phyloP scores from a whole-genome alignment of 768 basidiomycete species.

The Solioccasus polychromus region DNA sequence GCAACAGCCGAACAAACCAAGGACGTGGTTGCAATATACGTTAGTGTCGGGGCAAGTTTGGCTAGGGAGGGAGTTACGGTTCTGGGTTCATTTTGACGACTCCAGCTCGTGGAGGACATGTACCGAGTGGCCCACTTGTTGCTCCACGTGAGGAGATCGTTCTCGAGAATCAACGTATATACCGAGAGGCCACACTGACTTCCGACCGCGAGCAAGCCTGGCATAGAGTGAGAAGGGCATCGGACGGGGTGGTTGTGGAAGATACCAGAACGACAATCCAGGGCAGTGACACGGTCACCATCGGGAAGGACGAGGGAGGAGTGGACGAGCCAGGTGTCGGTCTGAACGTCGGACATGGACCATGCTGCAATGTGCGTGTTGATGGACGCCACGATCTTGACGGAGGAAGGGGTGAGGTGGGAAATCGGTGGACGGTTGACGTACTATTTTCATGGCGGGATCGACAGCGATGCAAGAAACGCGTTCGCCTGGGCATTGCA shows the following conservation, averaged over 20 bases:
- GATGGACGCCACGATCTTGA: slow-evolving; percentile 72
- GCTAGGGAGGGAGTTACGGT: slow-evolving; percentile 48
- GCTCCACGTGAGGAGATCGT: slow-evolving; percentile 82
- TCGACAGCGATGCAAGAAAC: slow-evolving; percentile 71
- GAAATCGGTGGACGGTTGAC: slow-evolving; percentile 28
- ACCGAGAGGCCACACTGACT: slow-evolving; percentile 59
- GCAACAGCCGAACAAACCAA: slow-evolving; percentile 39
- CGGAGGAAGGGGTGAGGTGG: slow-evolving; percentile 9
- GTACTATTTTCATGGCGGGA: slow-evolving; percentile 76
- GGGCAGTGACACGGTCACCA: slow-evolving; percentile 49
- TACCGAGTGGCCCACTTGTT: slow-evolving; percentile 73
- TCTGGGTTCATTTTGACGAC: slow-evolving; percentile 31
- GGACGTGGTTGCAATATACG: slow-evolving; percentile 66
- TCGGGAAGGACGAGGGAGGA: slow-evolving; percentile 71
- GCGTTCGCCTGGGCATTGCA: slow-evolving; percentile 38
- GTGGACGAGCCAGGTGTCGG: slow-evolving; percentile 74
- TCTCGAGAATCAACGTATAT: slow-evolving; percentile 74
- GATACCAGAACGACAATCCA: slow-evolving; percentile 76
- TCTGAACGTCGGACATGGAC: slow-evolving; percentile 66
- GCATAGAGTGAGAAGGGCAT: slow-evolving; percentile 24
- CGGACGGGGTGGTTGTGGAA: neutral
- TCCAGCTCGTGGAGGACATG: slow-evolving; percentile 16
- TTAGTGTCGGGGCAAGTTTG: slow-evolving; percentile 73
- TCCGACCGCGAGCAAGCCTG: slow-evolving; percentile 76
- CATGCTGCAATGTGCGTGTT: slow-evolving; percentile 70